A percentile compares a stretch with the other conserved stretches of the same genome.
Conservation (phyloP, 2,329 filamentous ascomycete genomes). For the Colletotrichum sp. region DNA sequence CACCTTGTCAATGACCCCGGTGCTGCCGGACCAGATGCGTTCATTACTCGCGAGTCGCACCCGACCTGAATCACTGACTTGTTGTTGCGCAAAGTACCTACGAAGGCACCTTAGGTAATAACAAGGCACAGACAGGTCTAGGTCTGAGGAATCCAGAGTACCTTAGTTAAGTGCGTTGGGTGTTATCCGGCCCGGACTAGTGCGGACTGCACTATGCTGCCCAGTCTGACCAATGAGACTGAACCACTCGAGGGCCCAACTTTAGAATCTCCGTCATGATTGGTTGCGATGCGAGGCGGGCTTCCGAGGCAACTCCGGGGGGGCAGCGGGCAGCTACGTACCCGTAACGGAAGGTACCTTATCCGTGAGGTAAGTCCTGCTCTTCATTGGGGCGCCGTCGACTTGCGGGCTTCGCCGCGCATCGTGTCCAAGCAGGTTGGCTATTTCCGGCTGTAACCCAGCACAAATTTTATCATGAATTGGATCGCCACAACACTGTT, state of each 20-base stretch:
- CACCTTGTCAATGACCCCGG: background rate
- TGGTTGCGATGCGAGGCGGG: background rate
- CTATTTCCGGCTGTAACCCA: background rate
- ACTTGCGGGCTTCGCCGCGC: background rate
- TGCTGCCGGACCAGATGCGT: background rate
- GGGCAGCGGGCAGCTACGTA: background rate
- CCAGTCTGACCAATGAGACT: background rate
- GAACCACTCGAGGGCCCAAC: background rate
- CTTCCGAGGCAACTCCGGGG: background rate
- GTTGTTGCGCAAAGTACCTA: background rate
- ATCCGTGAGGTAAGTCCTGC: background rate
- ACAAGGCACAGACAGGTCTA: background rate
- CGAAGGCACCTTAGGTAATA: too few relatives aligned
- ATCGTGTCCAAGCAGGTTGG: background rate
- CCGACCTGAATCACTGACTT: background rate
- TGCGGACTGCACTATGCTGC: background rate
- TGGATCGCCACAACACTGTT: background rate
- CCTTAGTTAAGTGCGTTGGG: background rate
- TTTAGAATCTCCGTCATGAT: background rate
- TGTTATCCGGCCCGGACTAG: background rate
- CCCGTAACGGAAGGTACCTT: background rate
- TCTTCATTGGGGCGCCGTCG: background rate
- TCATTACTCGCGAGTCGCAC: background rate
- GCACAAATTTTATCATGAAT: background rate
- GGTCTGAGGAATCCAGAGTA: background rate